phyloP scores from a whole-genome alignment of 768 basidiomycete genomes.

The Kwoniella dejecticola region DNA sequence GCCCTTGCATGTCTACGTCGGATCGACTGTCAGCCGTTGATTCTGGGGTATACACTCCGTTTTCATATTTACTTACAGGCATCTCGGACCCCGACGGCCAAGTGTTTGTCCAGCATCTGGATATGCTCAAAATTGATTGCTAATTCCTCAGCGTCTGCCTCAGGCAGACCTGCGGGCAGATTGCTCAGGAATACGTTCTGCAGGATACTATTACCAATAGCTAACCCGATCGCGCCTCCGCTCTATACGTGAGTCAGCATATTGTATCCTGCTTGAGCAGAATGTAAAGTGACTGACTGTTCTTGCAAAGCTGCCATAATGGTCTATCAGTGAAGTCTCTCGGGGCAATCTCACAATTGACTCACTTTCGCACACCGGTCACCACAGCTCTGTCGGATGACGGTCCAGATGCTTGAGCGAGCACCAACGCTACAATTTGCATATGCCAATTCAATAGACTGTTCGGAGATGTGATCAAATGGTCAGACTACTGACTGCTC shows the following conservation, averaged over 20 bases:
- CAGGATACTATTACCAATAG: constrained; percentile 41
- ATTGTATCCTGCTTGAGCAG: background rate
- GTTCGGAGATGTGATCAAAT: background rate
- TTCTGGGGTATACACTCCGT: too few relatives aligned
- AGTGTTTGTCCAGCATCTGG: background rate
- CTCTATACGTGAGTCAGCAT: constrained; percentile 22
- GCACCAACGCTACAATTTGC: constrained; percentile 38
- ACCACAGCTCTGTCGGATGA: constrained; percentile 41
- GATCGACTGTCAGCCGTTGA: background rate
- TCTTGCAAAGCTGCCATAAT: constrained; percentile 19
- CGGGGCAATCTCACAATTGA: background rate
- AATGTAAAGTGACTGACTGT: constrained; percentile 13
- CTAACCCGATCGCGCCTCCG: constrained; percentile 50
- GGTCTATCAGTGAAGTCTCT: too few relatives aligned
- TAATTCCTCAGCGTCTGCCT: background rate
- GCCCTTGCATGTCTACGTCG: constrained; percentile 32
- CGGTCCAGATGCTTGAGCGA: constrained; percentile 36
- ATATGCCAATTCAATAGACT: too few relatives aligned
- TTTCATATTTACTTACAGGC: constrained; percentile 24
- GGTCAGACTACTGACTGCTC: constrained; percentile 34
- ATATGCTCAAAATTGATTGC: background rate
- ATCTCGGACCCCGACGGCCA: constrained; percentile 1
- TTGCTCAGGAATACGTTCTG: constrained; percentile 36
- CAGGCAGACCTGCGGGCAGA: constrained; percentile 29
- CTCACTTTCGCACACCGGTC: constrained; percentile 36